phyloP scores from a whole-genome alignment of 1,284 basidiomycete species.

The Cryptococcus neoformans region DNA sequence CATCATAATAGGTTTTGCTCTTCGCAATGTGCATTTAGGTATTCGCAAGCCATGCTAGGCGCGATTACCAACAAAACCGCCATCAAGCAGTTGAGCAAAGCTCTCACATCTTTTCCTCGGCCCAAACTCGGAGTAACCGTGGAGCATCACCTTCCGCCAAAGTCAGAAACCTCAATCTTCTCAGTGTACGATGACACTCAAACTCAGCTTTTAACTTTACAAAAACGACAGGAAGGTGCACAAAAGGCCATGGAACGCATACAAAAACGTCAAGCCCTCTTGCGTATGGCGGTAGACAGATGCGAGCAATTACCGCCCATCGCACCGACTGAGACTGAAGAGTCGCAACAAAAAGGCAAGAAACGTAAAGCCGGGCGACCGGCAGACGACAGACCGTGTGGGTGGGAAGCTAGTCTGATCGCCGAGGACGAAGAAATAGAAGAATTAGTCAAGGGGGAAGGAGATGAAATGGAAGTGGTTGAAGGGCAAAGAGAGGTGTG shows the following conservation, averaged over 20 bases:
- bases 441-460: constrained; percentile 12
- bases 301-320: constrained; percentile 17
- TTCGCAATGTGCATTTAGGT: constrained; percentile 31
- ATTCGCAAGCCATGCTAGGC: constrained; percentile 25
- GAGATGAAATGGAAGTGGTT: constrained; percentile 4
- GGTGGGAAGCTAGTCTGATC: constrained; percentile 30
- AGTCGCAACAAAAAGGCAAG: constrained; percentile 16
- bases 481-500: constrained; percentile 16
- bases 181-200: not conserved
- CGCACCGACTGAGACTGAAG: constrained; percentile 2
- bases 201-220: constrained; percentile 7
- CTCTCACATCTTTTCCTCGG: constrained; percentile 26
- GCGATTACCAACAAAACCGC: constrained; percentile 31
- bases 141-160: constrained; percentile 11
- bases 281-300: constrained; percentile 22
- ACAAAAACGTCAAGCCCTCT: constrained; percentile 25
- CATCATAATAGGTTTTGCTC: constrained; percentile 36
- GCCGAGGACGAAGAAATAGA: constrained; percentile 30
- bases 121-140: constrained; percentile 22
- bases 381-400: constrained; percentile 36
- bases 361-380: constrained; percentile 19
- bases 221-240: constrained; percentile 15
- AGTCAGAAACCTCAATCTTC: not conserved
- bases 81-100: constrained; percentile 18
- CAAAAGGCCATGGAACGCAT: constrained; percentile 19